Conservation (phyloP, 23 red algal species). For the Gracilariopsis chorda region DNA sequence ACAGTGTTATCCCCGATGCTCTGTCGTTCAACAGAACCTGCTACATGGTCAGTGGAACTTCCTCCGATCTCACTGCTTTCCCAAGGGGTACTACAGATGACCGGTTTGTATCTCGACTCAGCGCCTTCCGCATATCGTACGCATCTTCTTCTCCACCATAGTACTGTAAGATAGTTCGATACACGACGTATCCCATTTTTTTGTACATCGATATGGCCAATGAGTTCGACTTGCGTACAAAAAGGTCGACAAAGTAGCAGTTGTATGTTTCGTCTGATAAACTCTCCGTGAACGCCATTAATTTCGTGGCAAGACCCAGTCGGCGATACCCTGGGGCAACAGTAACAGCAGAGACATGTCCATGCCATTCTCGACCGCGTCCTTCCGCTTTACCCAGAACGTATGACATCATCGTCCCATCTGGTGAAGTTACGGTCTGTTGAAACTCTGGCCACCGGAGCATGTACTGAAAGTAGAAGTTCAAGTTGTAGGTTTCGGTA, state of each 20-base stretch:
- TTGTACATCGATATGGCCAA: constrained; percentile 91
- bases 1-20: too few relatives aligned
- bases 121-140: constrained; percentile 74
- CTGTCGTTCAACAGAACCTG: too few relatives aligned
- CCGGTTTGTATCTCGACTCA: constrained; percentile 30
- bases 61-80: constrained; percentile 19
- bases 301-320: constrained; percentile 66
- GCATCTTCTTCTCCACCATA: constrained; percentile 84
- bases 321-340: constrained; percentile 88
- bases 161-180: constrained; percentile 78
- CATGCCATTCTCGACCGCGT: constrained; percentile 45
- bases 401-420: constrained; percentile 74
- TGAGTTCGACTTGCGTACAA: constrained; percentile 71
- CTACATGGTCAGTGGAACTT: constrained; percentile 55
- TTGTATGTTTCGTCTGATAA: constrained; percentile 45
- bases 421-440: constrained; percentile 45
- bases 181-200: constrained; percentile 84
- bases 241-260: constrained; percentile 88
- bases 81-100: constrained; percentile 7
- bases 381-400: constrained; percentile 87
- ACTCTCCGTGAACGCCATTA: constrained; percentile 70
- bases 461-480: constrained; percentile 93
- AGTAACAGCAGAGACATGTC: constrained; percentile 93
- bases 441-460: constrained; percentile 78
- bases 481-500: constrained; percentile 90